phyloP scores from a whole-genome alignment of 1,139 yeast genomes.

The Debaryomyces sp. region DNA sequence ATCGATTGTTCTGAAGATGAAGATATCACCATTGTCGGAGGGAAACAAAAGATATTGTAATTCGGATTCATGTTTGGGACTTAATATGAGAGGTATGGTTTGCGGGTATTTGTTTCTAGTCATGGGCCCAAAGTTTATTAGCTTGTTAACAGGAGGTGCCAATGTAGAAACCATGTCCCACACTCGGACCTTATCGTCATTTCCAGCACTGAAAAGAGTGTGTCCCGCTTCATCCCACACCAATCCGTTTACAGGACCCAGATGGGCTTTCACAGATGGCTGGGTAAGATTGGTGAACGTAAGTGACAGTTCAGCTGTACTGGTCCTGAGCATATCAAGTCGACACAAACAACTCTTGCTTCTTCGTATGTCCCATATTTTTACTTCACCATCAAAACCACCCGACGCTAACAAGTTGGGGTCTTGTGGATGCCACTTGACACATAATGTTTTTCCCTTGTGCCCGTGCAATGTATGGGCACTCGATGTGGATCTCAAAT shows the following conservation, averaged over 20 bases:
- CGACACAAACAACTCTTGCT: slow-evolving; percentile 66
- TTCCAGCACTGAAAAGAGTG: slow-evolving; percentile 64
- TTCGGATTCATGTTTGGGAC: slow-evolving; percentile 50
- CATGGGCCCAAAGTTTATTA: slow-evolving; percentile 77
- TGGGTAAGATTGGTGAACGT: slow-evolving; percentile 29
- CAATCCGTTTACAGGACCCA: slow-evolving; percentile 74
- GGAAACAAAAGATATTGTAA: slow-evolving; percentile 67
- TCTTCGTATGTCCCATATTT: slow-evolving; percentile 76
- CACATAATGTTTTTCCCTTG: slow-evolving; percentile 61
- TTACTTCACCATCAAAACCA: slow-evolving; percentile 71
- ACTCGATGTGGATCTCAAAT: slow-evolving; percentile 68
- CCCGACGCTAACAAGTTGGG: slow-evolving; percentile 69
- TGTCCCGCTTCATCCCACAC: slow-evolving; percentile 70
- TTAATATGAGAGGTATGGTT: slow-evolving; percentile 47
- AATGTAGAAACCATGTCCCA: slow-evolving; percentile 64
- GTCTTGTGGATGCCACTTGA: slow-evolving; percentile 78
- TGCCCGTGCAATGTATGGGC: slow-evolving; percentile 73
- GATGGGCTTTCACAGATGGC: slow-evolving; percentile 62
- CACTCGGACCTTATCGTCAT: slow-evolving; percentile 73
- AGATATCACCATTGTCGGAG: slow-evolving; percentile 78
- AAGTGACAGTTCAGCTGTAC: slow-evolving; percentile 16
- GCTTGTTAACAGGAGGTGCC: slow-evolving; percentile 57
- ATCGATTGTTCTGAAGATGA: slow-evolving; percentile 61
- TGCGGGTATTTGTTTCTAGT: slow-evolving; percentile 66
- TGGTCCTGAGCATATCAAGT: slow-evolving; percentile 53